Evolutionary conservation across 306 rosid genomes (phyloP), one percentile per base, ranked within the genome.

Genomic region (Fragaria ananassa): DNA sequence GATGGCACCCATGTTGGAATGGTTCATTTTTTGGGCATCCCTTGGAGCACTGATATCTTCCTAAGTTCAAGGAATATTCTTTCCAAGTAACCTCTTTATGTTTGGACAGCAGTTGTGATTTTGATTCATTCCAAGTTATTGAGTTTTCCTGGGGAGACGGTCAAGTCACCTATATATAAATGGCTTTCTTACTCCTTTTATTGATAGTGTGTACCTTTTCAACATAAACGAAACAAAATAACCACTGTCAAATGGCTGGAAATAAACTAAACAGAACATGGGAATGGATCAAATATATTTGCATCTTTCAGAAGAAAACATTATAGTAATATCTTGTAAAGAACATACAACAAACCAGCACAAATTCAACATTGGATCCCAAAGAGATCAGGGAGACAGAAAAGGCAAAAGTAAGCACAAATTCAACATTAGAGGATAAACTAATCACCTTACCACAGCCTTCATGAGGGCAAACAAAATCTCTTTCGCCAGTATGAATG

Each of bases 401-500:
- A 10, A 21, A 71, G 75, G 31, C 10, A 65, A 51, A 23, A 12
- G 10, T 19, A 11, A 76, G 66, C 82, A 82, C 19, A 42, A 42
- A 42, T 42, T 29, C 10, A 73, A 47, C 39, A 4, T 76, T 73
- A 68, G 76, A 82, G 79, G 78, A 66, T 10, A 83, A 81, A 46
- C 78, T 78, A 70, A 81, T 89, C 83, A 95, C 99, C 99, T 95
- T 95, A 62, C 99, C 99, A 85, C 99, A 95, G 87, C 99, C 99
- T 88, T 95, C 98, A 85, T 87, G 91, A 56, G 97, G 96, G 76
- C 98, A 95, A 12, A 92, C 93, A 81, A 89, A 95, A 74, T 93
- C 93, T 83, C 98, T 85, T 79, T 95, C 97, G 76, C 96, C 99
- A 5, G 98, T 91, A 82, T 95, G 99, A 85, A 91, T 95, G 79